Percentiles rank a stretch among this genome's conserved stretches.
Evolutionary conservation across 345 rosid species (phyloP).

Genomic region (Ailanthus altissimus): DNA sequence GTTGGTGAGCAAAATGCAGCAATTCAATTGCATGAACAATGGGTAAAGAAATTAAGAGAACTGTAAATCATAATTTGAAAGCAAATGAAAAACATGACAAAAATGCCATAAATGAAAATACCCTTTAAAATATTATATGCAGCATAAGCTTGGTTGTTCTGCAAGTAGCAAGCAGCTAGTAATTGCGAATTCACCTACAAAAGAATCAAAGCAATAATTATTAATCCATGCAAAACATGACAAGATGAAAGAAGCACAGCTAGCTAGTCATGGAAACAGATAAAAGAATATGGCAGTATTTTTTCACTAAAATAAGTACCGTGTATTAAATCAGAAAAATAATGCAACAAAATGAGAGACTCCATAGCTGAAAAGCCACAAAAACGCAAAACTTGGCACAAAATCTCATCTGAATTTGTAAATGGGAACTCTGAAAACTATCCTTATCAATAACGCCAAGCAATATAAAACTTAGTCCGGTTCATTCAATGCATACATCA

Average conservation of each 20-base stretch:
- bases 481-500: not conserved
- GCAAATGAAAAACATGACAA: constrained; percentile 15
- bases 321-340: not conserved
- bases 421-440: not conserved
- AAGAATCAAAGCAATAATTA: not conserved
- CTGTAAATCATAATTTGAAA: not conserved
- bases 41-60: not conserved
- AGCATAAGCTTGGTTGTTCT: constrained; percentile 86
- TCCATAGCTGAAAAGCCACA: not conserved
- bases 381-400: not conserved
- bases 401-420: not conserved
- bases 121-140: constrained; percentile 91
- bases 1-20: constrained; percentile 24
- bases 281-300: not conserved
- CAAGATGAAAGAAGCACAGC: not conserved
- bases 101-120: constrained; percentile 21
- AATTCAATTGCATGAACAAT: not conserved
- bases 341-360: not conserved
- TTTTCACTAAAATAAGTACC: not conserved
- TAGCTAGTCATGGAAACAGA: not conserved
- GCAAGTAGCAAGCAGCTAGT: constrained; percentile 83
- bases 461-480: not conserved
- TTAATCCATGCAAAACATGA: not conserved
- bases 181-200: constrained; percentile 80
- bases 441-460: not conserved